phyloP scores from a whole-genome alignment of 495 filamentous ascomycete species.

The Penicillium egyptiacum region DNA sequence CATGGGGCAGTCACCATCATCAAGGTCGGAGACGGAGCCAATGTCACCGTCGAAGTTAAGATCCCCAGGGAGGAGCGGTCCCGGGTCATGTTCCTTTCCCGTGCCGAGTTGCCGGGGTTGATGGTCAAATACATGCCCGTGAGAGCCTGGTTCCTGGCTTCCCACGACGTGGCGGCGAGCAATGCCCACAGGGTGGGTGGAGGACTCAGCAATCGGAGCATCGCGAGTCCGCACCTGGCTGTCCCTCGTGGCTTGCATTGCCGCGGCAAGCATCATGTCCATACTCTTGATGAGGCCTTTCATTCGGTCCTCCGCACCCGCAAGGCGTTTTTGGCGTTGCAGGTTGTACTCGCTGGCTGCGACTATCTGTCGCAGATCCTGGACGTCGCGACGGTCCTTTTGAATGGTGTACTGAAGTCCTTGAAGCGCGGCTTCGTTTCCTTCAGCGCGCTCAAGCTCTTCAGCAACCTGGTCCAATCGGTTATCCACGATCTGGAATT shows the following conservation, averaged over 20 bases:
- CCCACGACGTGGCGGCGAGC: background rate
- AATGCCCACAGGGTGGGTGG: background rate
- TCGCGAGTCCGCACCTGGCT: background rate
- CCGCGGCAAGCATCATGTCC: background rate
- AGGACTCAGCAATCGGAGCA: background rate
- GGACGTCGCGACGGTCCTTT: background rate
- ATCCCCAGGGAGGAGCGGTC: background rate
- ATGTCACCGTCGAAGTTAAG: background rate
- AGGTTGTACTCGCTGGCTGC: background rate
- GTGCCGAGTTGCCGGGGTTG: background rate
- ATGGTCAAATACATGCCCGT: background rate
- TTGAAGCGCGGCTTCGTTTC: background rate
- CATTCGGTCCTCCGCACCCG: background rate
- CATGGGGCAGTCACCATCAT: background rate
- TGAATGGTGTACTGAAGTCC: background rate
- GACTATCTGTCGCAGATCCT: background rate
- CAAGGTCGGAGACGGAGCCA: background rate
- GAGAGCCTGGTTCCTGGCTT: background rate
- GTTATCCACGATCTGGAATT: background rate
- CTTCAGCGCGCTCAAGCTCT: background rate
- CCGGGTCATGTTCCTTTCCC: background rate
- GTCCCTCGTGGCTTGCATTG: background rate
- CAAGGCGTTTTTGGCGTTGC: background rate
- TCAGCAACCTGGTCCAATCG: background rate
- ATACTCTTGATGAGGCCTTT: background rate